A percentile compares a stretch with the other conserved stretches of the same genome.
phyloP scores from a whole-genome alignment of 2,329 filamentous ascomycete genomes.

The Microdochium nivale region DNA sequence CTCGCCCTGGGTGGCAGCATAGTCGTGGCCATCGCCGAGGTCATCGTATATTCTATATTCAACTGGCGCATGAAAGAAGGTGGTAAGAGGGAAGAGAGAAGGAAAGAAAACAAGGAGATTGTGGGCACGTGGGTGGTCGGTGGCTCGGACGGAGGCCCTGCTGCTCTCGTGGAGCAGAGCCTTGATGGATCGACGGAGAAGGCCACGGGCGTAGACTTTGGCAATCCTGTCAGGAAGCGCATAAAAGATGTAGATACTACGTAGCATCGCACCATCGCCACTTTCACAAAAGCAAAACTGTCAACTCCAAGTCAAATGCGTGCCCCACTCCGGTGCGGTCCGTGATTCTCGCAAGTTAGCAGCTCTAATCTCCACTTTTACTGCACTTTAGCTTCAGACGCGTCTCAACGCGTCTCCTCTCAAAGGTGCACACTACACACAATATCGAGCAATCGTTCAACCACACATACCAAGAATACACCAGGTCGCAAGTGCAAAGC shows the following conservation, averaged over 20 bases:
- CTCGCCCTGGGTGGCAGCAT: constrained; percentile 63
- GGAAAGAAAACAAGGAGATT: constrained; percentile 59
- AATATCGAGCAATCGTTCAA: not conserved
- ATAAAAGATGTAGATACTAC: not conserved
- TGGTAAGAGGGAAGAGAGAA: constrained; percentile 50
- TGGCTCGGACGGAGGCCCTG: constrained; percentile 16
- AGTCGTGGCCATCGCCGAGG: constrained; percentile 65
- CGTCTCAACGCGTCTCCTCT: not conserved
- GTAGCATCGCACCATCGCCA: not conserved
- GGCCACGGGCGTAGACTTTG: not conserved
- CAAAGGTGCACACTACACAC: not conserved
- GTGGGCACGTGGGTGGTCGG: constrained; percentile 63
- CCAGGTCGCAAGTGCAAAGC: too few relatives aligned
- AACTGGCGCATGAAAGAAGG: constrained; percentile 62
- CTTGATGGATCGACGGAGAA: constrained; percentile 6
- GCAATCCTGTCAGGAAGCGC: not conserved
- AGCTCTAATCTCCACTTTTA: not conserved
- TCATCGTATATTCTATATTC: constrained; percentile 69
- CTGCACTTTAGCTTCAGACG: not conserved
- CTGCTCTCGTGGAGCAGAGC: constrained; percentile 10
- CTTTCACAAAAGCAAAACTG: not conserved
- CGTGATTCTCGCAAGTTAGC: not conserved
- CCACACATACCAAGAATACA: constrained; percentile 1
- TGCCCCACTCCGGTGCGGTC: not conserved
- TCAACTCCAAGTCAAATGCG: not conserved